These are phyloP conservation scores for Aspergillus aculeatus DNA, from an alignment of 2,329 filamentous ascomycete species.

Conservation along the genomic window DNA sequence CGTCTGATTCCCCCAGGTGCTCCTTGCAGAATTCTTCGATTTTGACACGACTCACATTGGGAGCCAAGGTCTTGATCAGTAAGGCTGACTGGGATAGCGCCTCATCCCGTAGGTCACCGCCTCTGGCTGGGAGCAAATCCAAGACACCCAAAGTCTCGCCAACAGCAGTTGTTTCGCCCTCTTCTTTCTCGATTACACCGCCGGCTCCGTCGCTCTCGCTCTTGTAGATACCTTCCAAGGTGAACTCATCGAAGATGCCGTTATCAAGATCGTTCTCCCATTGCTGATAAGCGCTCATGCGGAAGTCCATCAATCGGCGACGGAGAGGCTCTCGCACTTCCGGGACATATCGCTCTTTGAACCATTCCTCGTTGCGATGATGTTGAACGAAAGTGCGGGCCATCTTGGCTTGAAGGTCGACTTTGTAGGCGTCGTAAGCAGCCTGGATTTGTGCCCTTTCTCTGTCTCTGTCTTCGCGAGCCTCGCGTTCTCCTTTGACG, in stretches of 20 bases:
- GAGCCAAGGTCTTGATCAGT: constrained; percentile 96
- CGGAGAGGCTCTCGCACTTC: constrained; percentile 76
- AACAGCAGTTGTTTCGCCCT: constrained; percentile 86
- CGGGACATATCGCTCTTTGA: constrained; percentile 87
- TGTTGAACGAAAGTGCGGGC: constrained; percentile 84
- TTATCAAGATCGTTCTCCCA: constrained; percentile 86
- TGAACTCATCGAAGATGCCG: constrained; percentile 90
- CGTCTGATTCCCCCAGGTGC: constrained; percentile 84
- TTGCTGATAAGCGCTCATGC: constrained; percentile 73
- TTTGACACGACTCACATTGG: constrained; percentile 90
- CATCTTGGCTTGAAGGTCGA: constrained; percentile 68
- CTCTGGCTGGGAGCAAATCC: constrained; percentile 79
- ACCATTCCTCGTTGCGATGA: constrained; percentile 97
- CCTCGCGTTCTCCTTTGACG: constrained; percentile 62
- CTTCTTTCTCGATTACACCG: constrained; percentile 86
- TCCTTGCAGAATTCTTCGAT: constrained; percentile 94
- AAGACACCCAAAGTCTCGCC: constrained; percentile 92
- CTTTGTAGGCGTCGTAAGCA: constrained; percentile 65
- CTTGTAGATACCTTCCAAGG: constrained; percentile 89
- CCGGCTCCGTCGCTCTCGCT: constrained; percentile 85
- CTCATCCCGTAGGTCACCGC: constrained; percentile 85
- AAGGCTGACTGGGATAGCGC: constrained; percentile 85
- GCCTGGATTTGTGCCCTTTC: constrained; percentile 63
- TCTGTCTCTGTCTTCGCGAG: constrained; percentile 61
- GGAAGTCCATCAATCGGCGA: constrained; percentile 73